Evolutionary conservation across 2,329 filamentous ascomycete species (phyloP).

Genomic region (Exophiala sp.): DNA sequence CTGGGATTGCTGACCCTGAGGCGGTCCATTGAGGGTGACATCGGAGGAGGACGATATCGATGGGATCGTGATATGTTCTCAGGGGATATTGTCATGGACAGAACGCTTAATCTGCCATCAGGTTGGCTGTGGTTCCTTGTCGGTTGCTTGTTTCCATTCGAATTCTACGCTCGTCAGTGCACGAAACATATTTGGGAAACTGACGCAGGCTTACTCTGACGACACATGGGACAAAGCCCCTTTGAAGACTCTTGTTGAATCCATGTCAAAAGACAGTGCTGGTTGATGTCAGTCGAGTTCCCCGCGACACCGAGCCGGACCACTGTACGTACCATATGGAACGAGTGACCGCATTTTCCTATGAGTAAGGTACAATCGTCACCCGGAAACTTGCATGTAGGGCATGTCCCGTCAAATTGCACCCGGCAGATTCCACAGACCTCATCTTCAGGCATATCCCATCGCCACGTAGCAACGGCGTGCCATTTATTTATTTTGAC

Average conservation of each 20-base stretch:
- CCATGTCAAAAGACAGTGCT: conserved; percentile 97
- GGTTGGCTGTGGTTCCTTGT: conserved; percentile 11
- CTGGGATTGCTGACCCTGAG: no score
- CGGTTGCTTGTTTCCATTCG: conserved; percentile 46
- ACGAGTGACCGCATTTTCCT: conserved; percentile 94
- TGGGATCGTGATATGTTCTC: no score
- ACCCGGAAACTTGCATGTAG: conserved; percentile 94
- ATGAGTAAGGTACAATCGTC: conserved; percentile 91
- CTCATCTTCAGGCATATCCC: conserved; percentile 95
- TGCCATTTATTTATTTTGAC: conserved; percentile 92
- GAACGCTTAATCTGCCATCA: no score
- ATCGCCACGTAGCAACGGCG: conserved; percentile 91
- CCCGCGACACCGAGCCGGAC: conserved; percentile 4
- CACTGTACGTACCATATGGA: conserved; percentile 70
- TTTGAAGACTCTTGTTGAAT: conserved; percentile 90
- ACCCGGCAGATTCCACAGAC: conserved; percentile 98
- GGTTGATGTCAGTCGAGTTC: background rate
- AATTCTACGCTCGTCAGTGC: conserved; percentile 41
- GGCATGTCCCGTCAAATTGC: conserved; percentile 95
- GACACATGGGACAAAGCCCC: conserved; percentile 95
- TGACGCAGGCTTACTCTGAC: conserved; percentile 55
- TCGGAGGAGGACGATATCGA: no score
- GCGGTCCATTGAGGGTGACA: no score
- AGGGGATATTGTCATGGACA: no score
- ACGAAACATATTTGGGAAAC: background rate